Base-by-base conservation (phyloP, 805 yeast genomes). In the Lipomyces lipofer region DNA sequence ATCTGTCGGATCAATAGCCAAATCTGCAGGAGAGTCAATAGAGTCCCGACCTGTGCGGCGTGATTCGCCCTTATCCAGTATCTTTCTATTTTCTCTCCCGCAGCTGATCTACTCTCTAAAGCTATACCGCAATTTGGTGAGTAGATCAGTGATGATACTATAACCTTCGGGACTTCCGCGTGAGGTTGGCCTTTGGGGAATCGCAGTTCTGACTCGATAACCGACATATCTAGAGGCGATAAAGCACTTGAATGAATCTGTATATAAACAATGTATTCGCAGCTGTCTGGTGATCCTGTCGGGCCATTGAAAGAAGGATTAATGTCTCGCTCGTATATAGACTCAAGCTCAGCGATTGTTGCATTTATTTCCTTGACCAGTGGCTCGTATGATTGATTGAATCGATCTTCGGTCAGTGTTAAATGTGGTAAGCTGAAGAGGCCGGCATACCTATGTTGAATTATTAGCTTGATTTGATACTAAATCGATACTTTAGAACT, bases 121-220 rank as follows among this genome's bases (percentile, higher is more conserved):
- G 78, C 66, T 2, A 85, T 65, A 0, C 91, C 95, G 73, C 98
- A 91, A 66, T 91, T 96, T 0, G 97, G 97, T 0, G 96, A 88
- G 65, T 87, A 90, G 17, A 88, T 55, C 12, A 88, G 58, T 5
- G 85, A 89, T 1, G 77, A 67, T 8, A 91, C 64, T 29, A 71
- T 71, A 15, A 91, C 60, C 0, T 69, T 64, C 0, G 97, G 97
- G 4, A 84, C 66, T 1, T 65, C 55, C 15, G 78, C 76, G 13
- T 83, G 77, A 1, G 97, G 97, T 56, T 86, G 73, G 0, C 97
- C 97, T n/a, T 79, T 66, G 1, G 97, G 97, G 58, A 78, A 73
- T 9, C 62, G 67, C 19, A 90, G 70, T 67, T 91, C 98, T 33
- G 81, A 77, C 62, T 91, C 97, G 28, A 91, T 81, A 45, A 72